Evolutionary conservation across 202 grass and related monocot species (phyloP), one percentile per base, ranked within the genome.

Genomic region (Panicum hallii): DNA sequence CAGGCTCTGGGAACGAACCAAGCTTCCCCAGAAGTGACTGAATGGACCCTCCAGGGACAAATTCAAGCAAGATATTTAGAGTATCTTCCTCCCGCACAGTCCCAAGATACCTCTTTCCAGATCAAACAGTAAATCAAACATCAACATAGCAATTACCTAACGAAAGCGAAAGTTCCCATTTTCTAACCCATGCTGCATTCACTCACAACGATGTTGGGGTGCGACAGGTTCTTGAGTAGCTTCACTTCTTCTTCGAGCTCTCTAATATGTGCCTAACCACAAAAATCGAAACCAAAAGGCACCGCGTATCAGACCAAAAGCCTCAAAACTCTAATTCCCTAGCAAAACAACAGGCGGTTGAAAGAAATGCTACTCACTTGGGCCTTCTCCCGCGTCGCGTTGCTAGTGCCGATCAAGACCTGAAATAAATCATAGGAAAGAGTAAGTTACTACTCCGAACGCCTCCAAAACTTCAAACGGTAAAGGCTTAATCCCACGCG

Each of bases 221-320:
- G 93, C 3, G 93, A 96, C 56, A 94, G 79, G 76, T 94, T 96
- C 84, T 91, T 99, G 19, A 99, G 87, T 85, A 96, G 90, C 79
- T 99, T 99, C 75, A 99, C 97, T 91, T 99, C 97, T 84, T 99
- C 96, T 83, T 99, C 96, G 6, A 99, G 91, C 78, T 99, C 96
- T 84, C 76, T 88, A 82, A 96, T 91, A 84, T 99, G 93, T 72
- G 90, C 96, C 96, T 99, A 63, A 32, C 36, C 45, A 82, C 20
- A 82, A 71, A 26, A 85, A 38, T 6, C 47, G 3, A 86, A 52
- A 17, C 19, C 47, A 66, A 1, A 80, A 76, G 32, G 26, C 69
- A 55, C 26, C n/a, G 16, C 14, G 4, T 55, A 55, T 84, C 11
- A 83, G 40, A 80, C n/a, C n/a, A 80, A 52, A 80, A 36, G 3